phyloP scores from a whole-genome alignment of 345 rosid species.

The Kernera saxatilis region DNA sequence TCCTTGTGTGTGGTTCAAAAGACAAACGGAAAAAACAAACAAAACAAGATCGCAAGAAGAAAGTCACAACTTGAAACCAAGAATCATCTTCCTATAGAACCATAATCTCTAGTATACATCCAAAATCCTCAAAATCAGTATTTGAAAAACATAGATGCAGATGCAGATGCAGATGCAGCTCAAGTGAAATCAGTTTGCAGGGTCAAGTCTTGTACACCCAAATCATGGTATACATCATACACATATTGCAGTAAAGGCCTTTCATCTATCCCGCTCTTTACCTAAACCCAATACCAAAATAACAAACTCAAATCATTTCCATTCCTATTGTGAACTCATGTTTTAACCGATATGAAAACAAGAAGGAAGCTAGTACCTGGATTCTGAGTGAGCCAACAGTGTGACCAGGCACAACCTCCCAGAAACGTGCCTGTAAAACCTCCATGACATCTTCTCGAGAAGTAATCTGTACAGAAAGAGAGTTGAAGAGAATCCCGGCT shows the following conservation, averaged over 20 bases:
- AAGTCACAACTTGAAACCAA: slow-evolving; percentile 12
- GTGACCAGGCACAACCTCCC: slow-evolving; percentile 97
- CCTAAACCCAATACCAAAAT: slow-evolving; percentile 34
- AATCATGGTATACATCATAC: slow-evolving; percentile 71
- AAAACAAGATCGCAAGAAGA: neutral
- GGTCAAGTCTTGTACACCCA: slow-evolving; percentile 81
- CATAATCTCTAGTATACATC: slow-evolving; percentile 19
- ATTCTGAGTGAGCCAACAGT: slow-evolving; percentile 74
- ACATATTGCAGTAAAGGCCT: slow-evolving; percentile 45
- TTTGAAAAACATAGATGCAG: neutral
- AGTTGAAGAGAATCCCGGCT: neutral
- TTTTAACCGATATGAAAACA: neutral
- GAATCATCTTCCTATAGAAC: neutral
- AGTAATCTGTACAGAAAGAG: slow-evolving; percentile 43
- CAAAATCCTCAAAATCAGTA: neutral
- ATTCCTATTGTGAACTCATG: neutral
- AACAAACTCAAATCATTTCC: neutral
- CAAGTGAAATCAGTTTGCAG: slow-evolving; percentile 56
- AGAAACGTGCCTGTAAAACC: slow-evolving; percentile 77
- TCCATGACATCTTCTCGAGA: slow-evolving; percentile 70
- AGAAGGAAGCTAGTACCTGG: slow-evolving; percentile 39
- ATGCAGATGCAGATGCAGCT: neutral
- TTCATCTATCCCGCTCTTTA: slow-evolving; percentile 63
- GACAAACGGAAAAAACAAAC: neutral
- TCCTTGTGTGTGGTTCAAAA: slow-evolving; percentile 22